Percentiles rank a stretch among this genome's conserved stretches.
phyloP scores from a whole-genome alignment of 1,139 yeast genomes.

The Saccharomyces hybrid region DNA sequence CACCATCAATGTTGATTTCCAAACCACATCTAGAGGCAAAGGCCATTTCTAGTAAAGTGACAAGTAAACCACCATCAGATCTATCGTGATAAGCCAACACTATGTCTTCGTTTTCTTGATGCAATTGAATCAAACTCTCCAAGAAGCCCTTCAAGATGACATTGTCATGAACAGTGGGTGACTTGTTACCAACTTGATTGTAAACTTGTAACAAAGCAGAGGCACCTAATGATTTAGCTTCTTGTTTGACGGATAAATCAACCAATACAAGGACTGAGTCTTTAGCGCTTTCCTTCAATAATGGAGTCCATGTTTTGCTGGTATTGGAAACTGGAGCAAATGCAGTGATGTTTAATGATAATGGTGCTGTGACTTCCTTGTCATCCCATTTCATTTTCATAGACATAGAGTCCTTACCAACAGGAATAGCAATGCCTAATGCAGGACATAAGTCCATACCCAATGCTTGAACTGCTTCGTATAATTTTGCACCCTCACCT shows the following conservation, averaged over 20 bases:
- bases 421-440: slow-evolving; percentile 87
- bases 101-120: slow-evolving; percentile 41
- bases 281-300: slow-evolving; percentile 44
- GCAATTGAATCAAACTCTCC: slow-evolving; percentile 61
- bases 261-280: slow-evolving; percentile 67
- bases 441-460: slow-evolving; percentile 93
- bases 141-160: slow-evolving; percentile 59
- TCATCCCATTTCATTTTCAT: slow-evolving; percentile 98
- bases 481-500: slow-evolving; percentile 92
- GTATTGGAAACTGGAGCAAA: slow-evolving; percentile 84
- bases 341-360: slow-evolving; percentile 87
- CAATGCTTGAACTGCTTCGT: slow-evolving; percentile 95
- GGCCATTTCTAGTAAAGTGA: slow-evolving; percentile 88
- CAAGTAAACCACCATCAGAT: slow-evolving; percentile 92
- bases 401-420: slow-evolving; percentile 98
- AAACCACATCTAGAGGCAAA: slow-evolving; percentile 92
- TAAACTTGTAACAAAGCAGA: slow-evolving; percentile 93
- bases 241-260: slow-evolving; percentile 59
- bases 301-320: slow-evolving; percentile 92
- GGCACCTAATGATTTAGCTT: slow-evolving; percentile 68
- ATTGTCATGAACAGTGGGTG: slow-evolving; percentile 78
- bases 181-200: slow-evolving; percentile 70
- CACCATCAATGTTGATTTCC: slow-evolving; percentile 35
- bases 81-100: slow-evolving; percentile 92
- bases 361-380: slow-evolving; percentile 89